A percentile compares a stretch with the other conserved stretches of the same genome.
These are phyloP conservation scores for Lichtheimia corymbifera DNA, from an alignment of 371 early-diverging fungal genomes.

Conservation along the genomic window DNA sequence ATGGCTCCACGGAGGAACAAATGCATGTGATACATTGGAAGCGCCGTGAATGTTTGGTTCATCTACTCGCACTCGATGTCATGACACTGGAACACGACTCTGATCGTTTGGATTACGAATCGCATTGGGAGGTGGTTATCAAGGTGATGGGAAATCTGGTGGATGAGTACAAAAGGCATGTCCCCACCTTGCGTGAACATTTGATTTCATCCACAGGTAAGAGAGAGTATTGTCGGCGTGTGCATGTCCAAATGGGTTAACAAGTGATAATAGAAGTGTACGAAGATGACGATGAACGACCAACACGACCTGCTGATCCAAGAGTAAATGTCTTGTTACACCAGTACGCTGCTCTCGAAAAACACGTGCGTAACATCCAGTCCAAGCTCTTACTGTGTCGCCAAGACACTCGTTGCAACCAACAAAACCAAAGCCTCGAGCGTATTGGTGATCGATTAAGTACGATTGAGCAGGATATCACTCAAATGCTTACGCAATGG, in stretches of 20 bases:
- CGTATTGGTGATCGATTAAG: conserved; percentile 29
- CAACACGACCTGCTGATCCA: conserved; percentile 12
- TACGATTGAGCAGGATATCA: conserved; percentile 32
- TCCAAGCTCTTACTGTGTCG: conserved; percentile 36
- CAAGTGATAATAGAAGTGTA: background rate
- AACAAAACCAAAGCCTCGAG: conserved; percentile 9
- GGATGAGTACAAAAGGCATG: conserved; percentile 19
- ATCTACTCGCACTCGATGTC: conserved; percentile 43
- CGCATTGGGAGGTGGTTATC: conserved; percentile 33
- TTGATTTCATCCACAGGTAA: conserved; percentile 3
- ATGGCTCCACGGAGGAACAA: conserved; percentile 23
- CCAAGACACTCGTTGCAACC: conserved; percentile 26
- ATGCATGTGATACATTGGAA: conserved; percentile 28
- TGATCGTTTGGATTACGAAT: conserved; percentile 31
- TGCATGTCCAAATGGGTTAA: background rate
- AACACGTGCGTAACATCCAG: conserved; percentile 32
- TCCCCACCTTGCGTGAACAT: conserved; percentile 2
- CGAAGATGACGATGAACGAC: conserved; percentile 6
- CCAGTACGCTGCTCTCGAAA: conserved; percentile 33
- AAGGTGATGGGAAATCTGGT: conserved; percentile 24
- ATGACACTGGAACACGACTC: conserved; percentile 39
- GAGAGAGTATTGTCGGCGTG: background rate
- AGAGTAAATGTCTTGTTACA: conserved; percentile 27
- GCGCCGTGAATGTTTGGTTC: conserved; percentile 41
- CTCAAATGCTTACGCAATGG: conserved; percentile 32